Base-by-base conservation (phyloP, 1,139 yeast species). In the Geotrichum aggregatum region DNA sequence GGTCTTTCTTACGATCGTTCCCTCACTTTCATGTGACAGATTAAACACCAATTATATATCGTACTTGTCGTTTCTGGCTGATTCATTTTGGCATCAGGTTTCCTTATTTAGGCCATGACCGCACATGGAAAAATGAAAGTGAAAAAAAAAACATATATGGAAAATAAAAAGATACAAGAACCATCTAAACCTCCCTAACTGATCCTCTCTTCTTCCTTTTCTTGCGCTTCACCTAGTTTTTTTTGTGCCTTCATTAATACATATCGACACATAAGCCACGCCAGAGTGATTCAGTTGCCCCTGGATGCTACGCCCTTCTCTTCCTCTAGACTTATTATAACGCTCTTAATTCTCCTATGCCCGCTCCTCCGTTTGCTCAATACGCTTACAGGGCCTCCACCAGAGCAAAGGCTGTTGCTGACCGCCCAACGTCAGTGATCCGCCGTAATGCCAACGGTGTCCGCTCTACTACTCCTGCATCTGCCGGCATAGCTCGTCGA, bases 291-390 rank as follows among this genome's bases (percentile, higher is more conserved):
- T 24, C 5, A 24, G 8, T 8, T 24, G 28, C 8, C 28, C 7
- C 28, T 8, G 5, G 28, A 8, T 24, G 28, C 8, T 8, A 5
- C 7, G 28, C 28, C 28, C 13, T 24, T 28, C 21, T 14, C 28
- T 35, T 33, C 26, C 18, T 24, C 8, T 24, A 5, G 7, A 24
- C 28, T 5, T 24, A 5, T 24, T 24, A 18, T 31, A 14, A 16
- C 30, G 3, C 11, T 40, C 30, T 35, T 8, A 7, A 22, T 24
- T 2, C 33, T 6, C 30, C 46, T 19, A 58, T 59, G 62, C 61
- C 62, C n/a, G 59, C 60, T 31, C 62, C 62, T n/a, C 62, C 61
- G 6, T 59, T 59, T 52, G 59, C 59, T 33, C 61, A 58, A 46
- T 56, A 57, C 14, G 60, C 59, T 31, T 38, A 36, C 43, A 51